A percentile compares a stretch with the other conserved stretches of the same genome.
These are phyloP conservation scores for Avena sativa DNA, from an alignment of 176 grass and related monocot species.

Conservation along the genomic window DNA sequence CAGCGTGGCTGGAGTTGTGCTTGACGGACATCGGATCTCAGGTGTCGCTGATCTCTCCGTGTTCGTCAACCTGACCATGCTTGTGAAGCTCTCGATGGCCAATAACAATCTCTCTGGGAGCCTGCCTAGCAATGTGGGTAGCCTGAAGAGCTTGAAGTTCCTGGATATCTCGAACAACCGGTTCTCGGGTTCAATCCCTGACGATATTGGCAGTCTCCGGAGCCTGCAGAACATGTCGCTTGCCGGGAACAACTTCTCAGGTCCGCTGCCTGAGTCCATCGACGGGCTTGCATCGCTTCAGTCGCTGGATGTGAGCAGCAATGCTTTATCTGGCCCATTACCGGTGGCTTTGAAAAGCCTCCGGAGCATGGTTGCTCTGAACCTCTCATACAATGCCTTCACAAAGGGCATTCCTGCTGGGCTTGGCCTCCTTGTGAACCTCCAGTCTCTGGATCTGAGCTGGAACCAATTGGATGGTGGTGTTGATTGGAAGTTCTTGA, in stretches of 20 bases:
- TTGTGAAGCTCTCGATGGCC: conserved; percentile 85
- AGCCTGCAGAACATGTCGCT: conserved; percentile 88
- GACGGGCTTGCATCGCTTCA: conserved; percentile 69
- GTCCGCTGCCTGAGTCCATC: conserved; percentile 67
- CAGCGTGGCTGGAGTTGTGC: conserved; percentile 82
- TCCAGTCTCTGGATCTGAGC: conserved; percentile 85
- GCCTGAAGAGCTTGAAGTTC: conserved; percentile 78
- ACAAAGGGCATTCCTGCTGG: conserved; percentile 77
- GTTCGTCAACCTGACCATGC: conserved; percentile 82
- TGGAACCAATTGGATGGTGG: conserved; percentile 87
- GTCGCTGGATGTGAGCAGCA: conserved; percentile 84
- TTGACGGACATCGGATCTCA: conserved; percentile 77
- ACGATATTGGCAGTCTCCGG: conserved; percentile 63
- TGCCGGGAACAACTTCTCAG: conserved; percentile 86
- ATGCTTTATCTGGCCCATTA: conserved; percentile 70
- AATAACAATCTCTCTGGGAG: conserved; percentile 86
- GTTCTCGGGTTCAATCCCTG: conserved; percentile 69
- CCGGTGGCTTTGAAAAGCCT: conserved; percentile 62
- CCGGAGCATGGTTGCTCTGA: conserved; percentile 69
- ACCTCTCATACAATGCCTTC: conserved; percentile 83
- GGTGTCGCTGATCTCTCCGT: conserved; percentile 74
- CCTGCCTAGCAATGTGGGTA: conserved; percentile 58
- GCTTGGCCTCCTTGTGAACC: conserved; percentile 62
- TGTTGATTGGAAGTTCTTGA: conserved; percentile 96
- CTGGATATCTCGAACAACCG: conserved; percentile 81